Evolutionary conservation across 129 eudicot genomes (phyloP).

Genomic region (Erigeron canadensis): DNA sequence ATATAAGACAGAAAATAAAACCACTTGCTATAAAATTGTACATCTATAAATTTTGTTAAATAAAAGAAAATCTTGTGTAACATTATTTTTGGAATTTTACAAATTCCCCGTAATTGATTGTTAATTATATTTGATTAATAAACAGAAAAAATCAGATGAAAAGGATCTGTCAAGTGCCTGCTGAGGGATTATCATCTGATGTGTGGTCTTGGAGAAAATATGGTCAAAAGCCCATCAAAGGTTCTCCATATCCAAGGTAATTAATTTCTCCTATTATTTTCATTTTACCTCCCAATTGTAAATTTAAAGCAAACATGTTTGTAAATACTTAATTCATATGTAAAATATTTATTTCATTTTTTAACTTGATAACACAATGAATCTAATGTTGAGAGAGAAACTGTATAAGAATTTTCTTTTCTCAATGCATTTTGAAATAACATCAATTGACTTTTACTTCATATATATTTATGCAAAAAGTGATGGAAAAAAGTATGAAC

Average conservation of each 20-base stretch:
- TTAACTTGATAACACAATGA: background rate
- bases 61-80: slow-evolving; percentile 4
- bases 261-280: slow-evolving; percentile 19
- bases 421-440: background rate
- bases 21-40: slow-evolving; percentile 28
- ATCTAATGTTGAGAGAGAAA: background rate
- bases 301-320: background rate
- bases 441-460: too few species aligned
- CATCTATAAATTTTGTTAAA: background rate
- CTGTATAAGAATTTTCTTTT: background rate
- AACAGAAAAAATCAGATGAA: slow-evolving; percentile 79
- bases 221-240: slow-evolving; percentile 99
- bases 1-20: slow-evolving; percentile 19
- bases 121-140: slow-evolving; percentile 11
- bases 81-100: background rate
- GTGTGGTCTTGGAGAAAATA: slow-evolving; percentile 99
- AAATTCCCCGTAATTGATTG: background rate
- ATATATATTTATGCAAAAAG: too few species aligned
- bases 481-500: too few species aligned
- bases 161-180: slow-evolving; percentile 89
- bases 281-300: background rate
- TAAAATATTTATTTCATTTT: background rate
- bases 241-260: slow-evolving; percentile 99
- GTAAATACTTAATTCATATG: background rate
- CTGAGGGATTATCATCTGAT: slow-evolving; percentile 89